These are phyloP conservation scores for Trichosanthes truncata DNA, from an alignment of 306 rosid species.

Conservation along the genomic window DNA sequence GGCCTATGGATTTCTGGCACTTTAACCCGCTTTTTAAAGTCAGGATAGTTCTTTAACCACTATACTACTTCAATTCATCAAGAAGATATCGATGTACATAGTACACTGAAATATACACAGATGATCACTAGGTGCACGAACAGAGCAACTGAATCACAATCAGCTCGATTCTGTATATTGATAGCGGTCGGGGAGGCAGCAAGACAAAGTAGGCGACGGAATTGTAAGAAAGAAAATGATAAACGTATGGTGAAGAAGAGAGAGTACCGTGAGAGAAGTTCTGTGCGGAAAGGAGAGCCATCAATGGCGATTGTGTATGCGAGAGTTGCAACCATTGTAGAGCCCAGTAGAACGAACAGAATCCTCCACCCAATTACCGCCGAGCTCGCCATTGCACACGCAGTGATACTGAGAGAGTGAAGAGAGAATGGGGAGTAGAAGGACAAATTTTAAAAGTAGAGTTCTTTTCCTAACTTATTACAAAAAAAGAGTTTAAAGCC, in stretches of 20 bases:
- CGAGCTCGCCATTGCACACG: conserved; percentile 34
- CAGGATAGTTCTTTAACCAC: background rate
- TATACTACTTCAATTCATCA: background rate
- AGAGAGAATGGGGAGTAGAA: background rate
- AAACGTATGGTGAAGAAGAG: background rate
- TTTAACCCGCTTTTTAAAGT: background rate
- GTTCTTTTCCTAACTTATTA: too few species aligned
- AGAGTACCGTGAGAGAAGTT: conserved; percentile 54
- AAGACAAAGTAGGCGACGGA: background rate
- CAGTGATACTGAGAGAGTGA: background rate
- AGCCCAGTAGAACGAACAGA: conserved; percentile 37
- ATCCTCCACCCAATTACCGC: conserved; percentile 25
- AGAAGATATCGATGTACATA: background rate
- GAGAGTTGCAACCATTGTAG: conserved; percentile 39
- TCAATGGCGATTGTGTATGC: conserved; percentile 42
- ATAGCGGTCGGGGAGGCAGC: background rate
- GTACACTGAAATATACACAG: background rate
- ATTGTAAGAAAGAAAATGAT: background rate
- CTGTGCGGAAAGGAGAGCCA: conserved; percentile 56
- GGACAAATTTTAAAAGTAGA: too few species aligned
- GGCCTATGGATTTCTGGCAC: background rate
- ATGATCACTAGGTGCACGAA: background rate
- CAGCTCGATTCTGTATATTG: background rate
- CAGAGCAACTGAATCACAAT: background rate
- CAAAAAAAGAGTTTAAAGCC: too few species aligned